These are phyloP conservation scores for Suillus subaureus DNA, from an alignment of 768 basidiomycete species.

Conservation along the genomic window DNA sequence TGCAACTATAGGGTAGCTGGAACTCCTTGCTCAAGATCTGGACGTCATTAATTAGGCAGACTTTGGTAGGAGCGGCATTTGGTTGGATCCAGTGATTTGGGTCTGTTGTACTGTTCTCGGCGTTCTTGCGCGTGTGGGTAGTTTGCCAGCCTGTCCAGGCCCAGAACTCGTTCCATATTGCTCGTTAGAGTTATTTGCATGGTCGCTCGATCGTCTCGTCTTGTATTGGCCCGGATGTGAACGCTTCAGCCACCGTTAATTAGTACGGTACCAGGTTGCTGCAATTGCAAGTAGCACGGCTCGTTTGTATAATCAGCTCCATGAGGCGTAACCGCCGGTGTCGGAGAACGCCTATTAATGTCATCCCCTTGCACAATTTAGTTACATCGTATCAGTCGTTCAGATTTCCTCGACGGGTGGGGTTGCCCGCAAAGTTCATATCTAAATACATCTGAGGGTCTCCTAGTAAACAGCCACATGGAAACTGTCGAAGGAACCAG, in stretches of 20 bases:
- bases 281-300: background rate
- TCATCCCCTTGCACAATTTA: background rate
- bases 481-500: background rate
- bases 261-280: background rate
- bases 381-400: background rate
- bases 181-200: background rate
- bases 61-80: background rate
- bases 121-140: background rate
- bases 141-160: background rate
- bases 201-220: background rate
- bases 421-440: background rate
- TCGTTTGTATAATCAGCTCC: background rate
- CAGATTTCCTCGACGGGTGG: background rate
- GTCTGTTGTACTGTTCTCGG: background rate
- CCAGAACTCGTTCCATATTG: background rate
- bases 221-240: background rate
- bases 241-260: background rate
- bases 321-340: background rate
- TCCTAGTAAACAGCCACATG: background rate
- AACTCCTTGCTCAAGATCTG: no score
- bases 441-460: background rate
- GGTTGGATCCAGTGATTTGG: background rate
- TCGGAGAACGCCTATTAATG: background rate
- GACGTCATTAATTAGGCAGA: conserved; percentile 1
- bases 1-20: background rate